Evolutionary conservation across 2,329 filamentous ascomycete species (phyloP).

Genomic region (Simplicillium aogashimaense): DNA sequence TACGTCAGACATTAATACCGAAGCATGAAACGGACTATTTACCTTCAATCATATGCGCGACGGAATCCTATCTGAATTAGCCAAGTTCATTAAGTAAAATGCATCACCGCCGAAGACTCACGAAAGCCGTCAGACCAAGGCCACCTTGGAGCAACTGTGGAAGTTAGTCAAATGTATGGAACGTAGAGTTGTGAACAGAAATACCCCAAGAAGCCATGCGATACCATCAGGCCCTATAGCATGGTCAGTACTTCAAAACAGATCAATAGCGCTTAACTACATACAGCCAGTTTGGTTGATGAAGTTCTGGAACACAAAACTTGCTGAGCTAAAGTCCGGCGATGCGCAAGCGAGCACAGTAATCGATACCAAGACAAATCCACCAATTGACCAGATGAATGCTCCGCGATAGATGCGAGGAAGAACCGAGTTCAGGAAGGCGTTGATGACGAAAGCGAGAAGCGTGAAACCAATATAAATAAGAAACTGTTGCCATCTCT

Average conservation of each 20-base stretch:
- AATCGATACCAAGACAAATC: slow-evolving; percentile 60
- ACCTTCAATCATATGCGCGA: slow-evolving; percentile 24
- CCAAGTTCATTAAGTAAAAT: background rate
- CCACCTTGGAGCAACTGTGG: slow-evolving; percentile 18
- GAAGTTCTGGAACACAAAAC: slow-evolving; percentile 20
- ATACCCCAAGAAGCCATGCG: slow-evolving; percentile 20
- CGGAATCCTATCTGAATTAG: slow-evolving; percentile 14
- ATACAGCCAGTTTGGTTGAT: slow-evolving; percentile 20
- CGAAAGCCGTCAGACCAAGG: slow-evolving; percentile 20
- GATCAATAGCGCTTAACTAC: too few species aligned
- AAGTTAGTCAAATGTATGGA: background rate
- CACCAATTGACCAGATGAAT: slow-evolving; percentile 59
- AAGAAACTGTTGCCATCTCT: slow-evolving; percentile 63
- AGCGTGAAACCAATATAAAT: slow-evolving; percentile 22
- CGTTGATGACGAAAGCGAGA: slow-evolving; percentile 18
- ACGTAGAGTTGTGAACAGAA: background rate
- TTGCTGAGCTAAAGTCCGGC: slow-evolving; percentile 39
- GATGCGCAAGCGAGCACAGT: slow-evolving; percentile 56
- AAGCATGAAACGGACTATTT: background rate
- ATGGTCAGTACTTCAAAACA: background rate
- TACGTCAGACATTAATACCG: background rate
- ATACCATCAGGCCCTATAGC: slow-evolving; percentile 19
- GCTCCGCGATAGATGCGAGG: slow-evolving; percentile 50
- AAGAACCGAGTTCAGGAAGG: slow-evolving; percentile 19
- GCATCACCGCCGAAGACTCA: too few species aligned